phyloP scores from a whole-genome alignment of 2,329 filamentous ascomycete genomes.

The Neonectria neomacrospora region DNA sequence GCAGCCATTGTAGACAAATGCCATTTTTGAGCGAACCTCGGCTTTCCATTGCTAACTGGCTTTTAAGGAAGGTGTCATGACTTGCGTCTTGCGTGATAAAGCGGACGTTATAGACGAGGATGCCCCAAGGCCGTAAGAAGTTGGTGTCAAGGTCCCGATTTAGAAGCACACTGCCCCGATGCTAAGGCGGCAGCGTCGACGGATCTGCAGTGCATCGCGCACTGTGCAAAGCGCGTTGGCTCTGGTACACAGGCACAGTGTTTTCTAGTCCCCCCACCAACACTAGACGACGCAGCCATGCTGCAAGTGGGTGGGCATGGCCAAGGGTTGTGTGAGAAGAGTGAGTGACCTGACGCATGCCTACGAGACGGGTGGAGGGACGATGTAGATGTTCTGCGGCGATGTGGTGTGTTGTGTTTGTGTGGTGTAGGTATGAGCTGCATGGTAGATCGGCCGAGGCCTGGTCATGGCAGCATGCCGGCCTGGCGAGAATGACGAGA shows the following conservation, averaged over 20 bases:
- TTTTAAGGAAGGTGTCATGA: not conserved
- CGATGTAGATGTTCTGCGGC: not conserved
- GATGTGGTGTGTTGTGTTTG: not conserved
- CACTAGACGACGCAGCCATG: slow-evolving; percentile 8
- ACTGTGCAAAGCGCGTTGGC: slow-evolving; percentile 4
- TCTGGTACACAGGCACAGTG: slow-evolving; percentile 15
- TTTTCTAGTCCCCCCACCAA: not conserved
- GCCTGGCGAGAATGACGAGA: slow-evolving; percentile 7
- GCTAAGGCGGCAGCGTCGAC: slow-evolving; percentile 12
- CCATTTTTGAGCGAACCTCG: not conserved
- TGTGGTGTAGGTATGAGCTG: not conserved
- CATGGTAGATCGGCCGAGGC: not conserved
- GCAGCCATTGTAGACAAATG: not conserved
- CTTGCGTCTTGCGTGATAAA: slow-evolving; percentile 21
- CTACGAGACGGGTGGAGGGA: not conserved
- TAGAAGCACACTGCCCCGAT: slow-evolving; percentile 40
- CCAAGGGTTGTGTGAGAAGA: slow-evolving; percentile 1
- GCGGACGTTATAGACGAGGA: slow-evolving; percentile 1
- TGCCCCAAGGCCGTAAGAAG: slow-evolving; percentile 7
- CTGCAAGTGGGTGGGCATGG: not conserved
- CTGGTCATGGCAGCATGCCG: not conserved
- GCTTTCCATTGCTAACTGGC: not conserved
- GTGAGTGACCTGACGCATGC: not conserved
- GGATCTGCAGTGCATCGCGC: slow-evolving; percentile 1
- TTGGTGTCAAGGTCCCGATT: slow-evolving; percentile 31